Evolutionary conservation across 371 early-diverging fungal genomes (phyloP).

Genomic region (Rhizomucor pusillus): DNA sequence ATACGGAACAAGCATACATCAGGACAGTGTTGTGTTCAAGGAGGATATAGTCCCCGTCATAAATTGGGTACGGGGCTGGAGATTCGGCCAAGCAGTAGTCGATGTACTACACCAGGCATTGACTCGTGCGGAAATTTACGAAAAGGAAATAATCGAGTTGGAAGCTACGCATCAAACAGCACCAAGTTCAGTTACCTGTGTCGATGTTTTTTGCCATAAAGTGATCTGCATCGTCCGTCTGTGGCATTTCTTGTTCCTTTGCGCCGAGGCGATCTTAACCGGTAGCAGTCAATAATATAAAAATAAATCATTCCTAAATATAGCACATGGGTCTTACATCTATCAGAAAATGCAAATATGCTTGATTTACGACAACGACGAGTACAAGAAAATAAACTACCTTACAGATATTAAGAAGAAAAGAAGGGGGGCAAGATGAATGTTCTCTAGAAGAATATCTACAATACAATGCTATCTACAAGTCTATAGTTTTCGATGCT

Average conservation of each 20-base stretch:
- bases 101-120: background rate
- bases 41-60: background rate
- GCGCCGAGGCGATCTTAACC: slow-evolving; percentile 12
- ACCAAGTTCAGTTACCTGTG: background rate
- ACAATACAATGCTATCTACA: slow-evolving; percentile 1
- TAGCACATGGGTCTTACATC: no score
- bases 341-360: no score
- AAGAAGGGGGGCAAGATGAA: no score
- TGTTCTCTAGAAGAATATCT: background rate
- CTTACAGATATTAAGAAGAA: no score
- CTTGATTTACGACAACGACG: no score
- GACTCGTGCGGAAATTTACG: background rate
- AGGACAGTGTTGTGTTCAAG: background rate
- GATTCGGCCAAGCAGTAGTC: background rate
- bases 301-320: no score
- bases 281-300: no score
- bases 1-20: background rate
- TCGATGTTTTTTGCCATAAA: background rate
- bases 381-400: no score
- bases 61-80: background rate
- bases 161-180: slow-evolving; percentile 1
- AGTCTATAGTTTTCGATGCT: slow-evolving; percentile 38
- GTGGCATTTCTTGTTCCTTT: slow-evolving; percentile 17
- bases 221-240: slow-evolving; percentile 8
- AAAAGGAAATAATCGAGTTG: slow-evolving; percentile 1